Conservation (phyloP, 1,284 basidiomycete species). For the Melampsora larici-populina region DNA sequence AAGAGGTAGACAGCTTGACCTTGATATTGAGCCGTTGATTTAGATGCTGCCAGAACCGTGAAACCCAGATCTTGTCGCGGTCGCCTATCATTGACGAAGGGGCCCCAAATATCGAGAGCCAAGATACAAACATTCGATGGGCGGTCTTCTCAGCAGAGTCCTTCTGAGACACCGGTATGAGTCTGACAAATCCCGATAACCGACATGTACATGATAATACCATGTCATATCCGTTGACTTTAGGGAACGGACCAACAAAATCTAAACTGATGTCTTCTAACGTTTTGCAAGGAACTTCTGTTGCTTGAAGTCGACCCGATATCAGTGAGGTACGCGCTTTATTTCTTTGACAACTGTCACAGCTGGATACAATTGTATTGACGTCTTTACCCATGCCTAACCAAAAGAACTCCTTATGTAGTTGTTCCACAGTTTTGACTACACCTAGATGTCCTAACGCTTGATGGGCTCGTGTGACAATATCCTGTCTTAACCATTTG, state of each 20-base stretch:
- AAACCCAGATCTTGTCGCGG: slow-evolving; percentile 44
- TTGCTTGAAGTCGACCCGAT: slow-evolving; percentile 24
- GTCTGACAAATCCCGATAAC: background rate
- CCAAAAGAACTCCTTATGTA: slow-evolving; percentile 56
- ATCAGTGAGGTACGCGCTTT: slow-evolving; percentile 36
- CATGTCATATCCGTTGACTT: no score
- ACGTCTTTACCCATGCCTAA: slow-evolving; percentile 52
- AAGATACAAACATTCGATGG: background rate
- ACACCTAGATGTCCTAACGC: slow-evolving; percentile 55
- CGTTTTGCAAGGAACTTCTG: no score
- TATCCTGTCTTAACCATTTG: slow-evolving; percentile 45
- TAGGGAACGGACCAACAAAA: slow-evolving; percentile 9
- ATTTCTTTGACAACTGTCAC: slow-evolving; percentile 42
- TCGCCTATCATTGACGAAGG: background rate
- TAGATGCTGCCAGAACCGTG: background rate
- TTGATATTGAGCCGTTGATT: background rate
- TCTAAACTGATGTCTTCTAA: no score
- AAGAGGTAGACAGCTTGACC: slow-evolving; percentile 46
- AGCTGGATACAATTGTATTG: background rate
- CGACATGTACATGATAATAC: no score
- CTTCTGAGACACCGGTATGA: background rate
- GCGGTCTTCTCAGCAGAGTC: slow-evolving; percentile 3
- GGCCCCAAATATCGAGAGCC: background rate
- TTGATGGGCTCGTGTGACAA: slow-evolving; percentile 51
- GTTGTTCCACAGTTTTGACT: slow-evolving; percentile 53